Evolutionary conservation across 2,329 filamentous ascomycete genomes (phyloP).

Genomic region (Coniosporium tulheliwenetii): DNA sequence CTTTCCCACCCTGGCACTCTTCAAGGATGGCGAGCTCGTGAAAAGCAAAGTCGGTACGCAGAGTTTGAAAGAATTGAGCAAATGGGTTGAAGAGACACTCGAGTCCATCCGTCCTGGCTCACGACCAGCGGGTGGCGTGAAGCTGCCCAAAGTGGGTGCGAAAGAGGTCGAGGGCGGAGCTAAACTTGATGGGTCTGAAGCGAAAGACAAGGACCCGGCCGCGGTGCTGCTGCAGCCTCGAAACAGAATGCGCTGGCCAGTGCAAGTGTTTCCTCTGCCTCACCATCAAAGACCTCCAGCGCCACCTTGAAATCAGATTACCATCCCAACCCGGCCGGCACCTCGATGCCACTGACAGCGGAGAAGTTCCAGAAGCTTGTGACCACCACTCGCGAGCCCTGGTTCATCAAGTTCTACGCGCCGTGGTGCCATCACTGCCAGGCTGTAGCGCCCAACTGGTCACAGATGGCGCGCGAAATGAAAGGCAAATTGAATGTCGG

Average conservation of each 20-base stretch:
- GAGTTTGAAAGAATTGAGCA: conserved; percentile 48
- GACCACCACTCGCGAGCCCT: conserved; percentile 75
- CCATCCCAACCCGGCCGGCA: conserved; percentile 52
- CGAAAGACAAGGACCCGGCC: conserved; percentile 18
- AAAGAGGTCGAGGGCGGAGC: conserved; percentile 26
- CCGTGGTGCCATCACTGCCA: conserved; percentile 97
- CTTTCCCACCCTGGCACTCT: conserved; percentile 68
- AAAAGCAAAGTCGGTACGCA: conserved; percentile 52
- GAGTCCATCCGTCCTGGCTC: conserved; percentile 70
- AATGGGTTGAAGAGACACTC: conserved; percentile 59
- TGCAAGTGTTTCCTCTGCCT: conserved; percentile 9
- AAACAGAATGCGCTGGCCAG: conserved; percentile 11
- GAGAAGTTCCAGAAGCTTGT: conserved; percentile 79
- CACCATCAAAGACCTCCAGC: conserved; percentile 25
- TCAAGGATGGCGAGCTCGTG: conserved; percentile 57
- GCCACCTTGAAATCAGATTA: conserved; percentile 28
- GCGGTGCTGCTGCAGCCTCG: conserved; percentile 13
- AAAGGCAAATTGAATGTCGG: conserved; percentile 79
- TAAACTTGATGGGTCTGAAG: conserved; percentile 18
- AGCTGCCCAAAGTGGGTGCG: conserved; percentile 57
- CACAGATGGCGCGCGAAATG: conserved; percentile 81
- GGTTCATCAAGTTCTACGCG: conserved; percentile 98
- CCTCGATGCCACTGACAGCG: conserved; percentile 59
- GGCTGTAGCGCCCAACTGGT: conserved; percentile 80
- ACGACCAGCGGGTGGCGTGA: conserved; percentile 48